phyloP scores from a whole-genome alignment of 352 stramenopile genomes.

The Chrysophaeum taylorii region DNA sequence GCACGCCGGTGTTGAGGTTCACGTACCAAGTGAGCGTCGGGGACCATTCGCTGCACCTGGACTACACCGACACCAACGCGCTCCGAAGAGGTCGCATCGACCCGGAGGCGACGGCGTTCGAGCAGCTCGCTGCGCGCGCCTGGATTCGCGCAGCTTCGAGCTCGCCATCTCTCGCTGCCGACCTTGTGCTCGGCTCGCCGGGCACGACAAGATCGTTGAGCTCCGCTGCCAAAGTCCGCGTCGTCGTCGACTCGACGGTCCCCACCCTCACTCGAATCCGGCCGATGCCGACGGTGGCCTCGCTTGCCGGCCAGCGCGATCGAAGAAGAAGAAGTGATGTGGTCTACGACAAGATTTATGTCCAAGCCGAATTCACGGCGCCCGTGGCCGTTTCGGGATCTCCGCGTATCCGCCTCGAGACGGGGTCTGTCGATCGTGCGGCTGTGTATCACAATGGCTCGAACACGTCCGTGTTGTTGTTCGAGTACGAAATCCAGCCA shows the following conservation, averaged over 20 bases:
- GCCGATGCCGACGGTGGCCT: slow-evolving; percentile 19
- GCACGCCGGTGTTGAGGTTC: slow-evolving; percentile 31
- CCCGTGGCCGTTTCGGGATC: slow-evolving; percentile 30
- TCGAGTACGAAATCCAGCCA: slow-evolving; percentile 35
- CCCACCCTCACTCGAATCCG: slow-evolving; percentile 24
- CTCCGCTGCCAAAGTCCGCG: slow-evolving; percentile 25
- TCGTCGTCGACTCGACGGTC: slow-evolving; percentile 34
- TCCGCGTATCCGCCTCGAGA: slow-evolving; percentile 31
- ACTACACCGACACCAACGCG: slow-evolving; percentile 33
- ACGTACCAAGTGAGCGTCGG: slow-evolving; percentile 32
- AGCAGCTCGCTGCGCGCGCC: neutral
- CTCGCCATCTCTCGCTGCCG: slow-evolving; percentile 33
- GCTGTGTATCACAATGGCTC: slow-evolving; percentile 33
- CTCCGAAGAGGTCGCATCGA: slow-evolving; percentile 4
- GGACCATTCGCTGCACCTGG: slow-evolving; percentile 29
- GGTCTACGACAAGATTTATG: slow-evolving; percentile 28
- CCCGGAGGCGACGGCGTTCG: neutral
- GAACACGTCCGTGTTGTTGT: slow-evolving; percentile 32
- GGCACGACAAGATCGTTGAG: slow-evolving; percentile 25
- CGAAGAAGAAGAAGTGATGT: no score
- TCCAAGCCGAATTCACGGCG: slow-evolving; percentile 34
- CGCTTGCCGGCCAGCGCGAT: no score
- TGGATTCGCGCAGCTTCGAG: slow-evolving; percentile 33
- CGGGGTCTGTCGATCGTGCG: slow-evolving; percentile 27
- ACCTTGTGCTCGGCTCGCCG: slow-evolving; percentile 28